Base-by-base conservation (phyloP, 176 grass and related monocot genomes). In the Eremochloa ophiuroides region DNA sequence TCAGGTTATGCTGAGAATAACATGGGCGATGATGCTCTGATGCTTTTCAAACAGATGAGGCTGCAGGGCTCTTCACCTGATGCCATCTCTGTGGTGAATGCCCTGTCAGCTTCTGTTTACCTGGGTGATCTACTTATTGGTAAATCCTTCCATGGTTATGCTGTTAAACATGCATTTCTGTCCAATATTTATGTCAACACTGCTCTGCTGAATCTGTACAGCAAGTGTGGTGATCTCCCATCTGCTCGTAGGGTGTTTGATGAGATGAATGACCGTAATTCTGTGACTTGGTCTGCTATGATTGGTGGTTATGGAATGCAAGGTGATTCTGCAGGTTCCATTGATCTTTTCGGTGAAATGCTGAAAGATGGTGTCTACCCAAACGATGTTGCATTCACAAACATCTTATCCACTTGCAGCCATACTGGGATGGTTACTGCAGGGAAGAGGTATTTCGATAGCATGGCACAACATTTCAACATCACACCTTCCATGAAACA, bases 221-320 rank as follows among this genome's bases (percentile, higher is more conserved):
- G 43, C 76, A 94, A 94, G 73, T 91, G 83, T 61, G 92, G 83
- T 0, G 83, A 94, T 87, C 79, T 86, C 48, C 64, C n/a, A 7
- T 89, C 86, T 62, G 88, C 92, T 39, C 83, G 77, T 29, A 60
- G 61, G 69, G 62, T 91, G 43, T 91, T 94, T 15, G 47, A 53
- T 82, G 88, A 87, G 67, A 94, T 91, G 88, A 81, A 37, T 17
- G 55, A 79, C 34, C 87, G 76, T 39, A 94, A 85, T 81, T 78
- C 71, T 65, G 92, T 94, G 16, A 88, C 92, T 44, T 94, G 92
- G 92, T 91, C 80, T 79, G 92, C 92, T 10, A 94, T 94, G 92
- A 86, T 94, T 51, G 76, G 83, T 0, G 88, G 92, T 40, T 88
- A 87, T 55, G 92, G 92, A 41, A 91, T 94, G 88, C 92, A 94